Base-by-base conservation (phyloP, 805 yeast species). In the Yarrowia osloensis region DNA sequence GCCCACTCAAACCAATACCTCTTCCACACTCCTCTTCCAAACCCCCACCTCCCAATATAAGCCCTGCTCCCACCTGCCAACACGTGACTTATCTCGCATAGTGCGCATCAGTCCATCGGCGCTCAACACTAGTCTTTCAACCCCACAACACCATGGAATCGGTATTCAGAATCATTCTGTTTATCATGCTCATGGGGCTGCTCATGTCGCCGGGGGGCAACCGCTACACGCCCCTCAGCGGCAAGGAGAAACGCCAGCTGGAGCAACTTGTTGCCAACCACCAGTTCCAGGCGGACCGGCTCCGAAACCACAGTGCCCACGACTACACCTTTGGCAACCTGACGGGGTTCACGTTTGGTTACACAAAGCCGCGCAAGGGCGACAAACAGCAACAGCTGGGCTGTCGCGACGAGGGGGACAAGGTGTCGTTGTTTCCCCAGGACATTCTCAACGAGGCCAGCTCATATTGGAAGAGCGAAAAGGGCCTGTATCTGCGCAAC, bases 161-260 rank as follows among this genome's bases (percentile, higher is more conserved):
- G 63, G 49, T 40, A 57, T 57, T 57, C 63, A 57, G 63, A 57
- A 40, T 57, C 49, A 57, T 57, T 57, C 63, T 57, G 63, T 57
- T 57, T 40, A 57, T 57, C 63, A 57, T 57, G 63, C 63, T 57
- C 49, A 57, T 57, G 63, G 63, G 63, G 63, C 63, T 57, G 35
- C 63, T 57, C 63, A 57, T 57, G 63, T 57, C 63, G 37, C 63
- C 63, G 63, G 63, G 63, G 37, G 63, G 63, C 49, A 61, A 61
- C 42, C 31, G 66, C 12, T 44, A 44, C 44, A 44, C 52, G 54
- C 66, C 66, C 42, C 54, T 61, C 54, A 61, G 54, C 31, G 44
- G 44, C 39, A 22, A 31, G 31, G 66, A 61, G 26, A 44, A 44
- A 22, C 66, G 54, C 54, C 66, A 61, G 44, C 44, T 61, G 40